Percentiles rank a stretch among this genome's conserved stretches.
Evolutionary conservation across 306 rosid genomes (phyloP).

Genomic region (Fragaria ananassa): DNA sequence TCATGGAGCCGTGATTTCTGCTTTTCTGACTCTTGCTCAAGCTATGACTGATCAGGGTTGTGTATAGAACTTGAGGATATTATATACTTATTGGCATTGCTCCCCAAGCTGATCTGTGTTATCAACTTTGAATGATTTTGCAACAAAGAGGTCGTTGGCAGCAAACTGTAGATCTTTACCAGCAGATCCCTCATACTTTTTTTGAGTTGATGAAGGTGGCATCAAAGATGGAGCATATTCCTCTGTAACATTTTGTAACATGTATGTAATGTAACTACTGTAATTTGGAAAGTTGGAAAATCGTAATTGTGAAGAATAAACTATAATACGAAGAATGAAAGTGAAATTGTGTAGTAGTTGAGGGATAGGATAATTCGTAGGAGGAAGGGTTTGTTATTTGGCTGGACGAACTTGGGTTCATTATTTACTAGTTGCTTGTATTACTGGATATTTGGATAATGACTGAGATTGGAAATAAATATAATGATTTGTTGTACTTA

Average conservation of each 20-base stretch:
- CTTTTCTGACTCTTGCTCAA: conserved; percentile 89
- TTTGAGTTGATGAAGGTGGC: conserved; percentile 9
- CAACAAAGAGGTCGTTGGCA: conserved; percentile 10
- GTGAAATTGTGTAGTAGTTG: conserved; percentile 26
- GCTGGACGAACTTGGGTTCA: conserved; percentile 24
- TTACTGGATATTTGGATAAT: conserved; percentile 28
- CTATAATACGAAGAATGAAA: conserved; percentile 20
- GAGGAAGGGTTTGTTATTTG: conserved; percentile 23
- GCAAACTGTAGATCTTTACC: conserved; percentile 22
- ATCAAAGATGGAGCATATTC: conserved; percentile 22
- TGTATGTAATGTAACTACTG: conserved; percentile 36
- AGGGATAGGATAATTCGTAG: conserved; percentile 24
- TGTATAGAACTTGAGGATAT: conserved; percentile 43
- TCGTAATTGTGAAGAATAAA: conserved; percentile 27
- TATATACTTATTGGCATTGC: conserved; percentile 17
- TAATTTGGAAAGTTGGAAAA: conserved; percentile 14
- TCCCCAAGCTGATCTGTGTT: conserved; percentile 27
- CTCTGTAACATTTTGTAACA: conserved; percentile 57
- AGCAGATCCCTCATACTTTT: neutral
- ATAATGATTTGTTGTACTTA: neutral
- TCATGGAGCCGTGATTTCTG: conserved; percentile 87
- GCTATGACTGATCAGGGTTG: conserved; percentile 99
- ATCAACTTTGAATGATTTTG: neutral
- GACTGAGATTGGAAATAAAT: conserved; percentile 42
- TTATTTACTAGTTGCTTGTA: conserved; percentile 25